Conservation (phyloP, 176 grass and related monocot genomes). For the Thinopyrum elongatum region DNA sequence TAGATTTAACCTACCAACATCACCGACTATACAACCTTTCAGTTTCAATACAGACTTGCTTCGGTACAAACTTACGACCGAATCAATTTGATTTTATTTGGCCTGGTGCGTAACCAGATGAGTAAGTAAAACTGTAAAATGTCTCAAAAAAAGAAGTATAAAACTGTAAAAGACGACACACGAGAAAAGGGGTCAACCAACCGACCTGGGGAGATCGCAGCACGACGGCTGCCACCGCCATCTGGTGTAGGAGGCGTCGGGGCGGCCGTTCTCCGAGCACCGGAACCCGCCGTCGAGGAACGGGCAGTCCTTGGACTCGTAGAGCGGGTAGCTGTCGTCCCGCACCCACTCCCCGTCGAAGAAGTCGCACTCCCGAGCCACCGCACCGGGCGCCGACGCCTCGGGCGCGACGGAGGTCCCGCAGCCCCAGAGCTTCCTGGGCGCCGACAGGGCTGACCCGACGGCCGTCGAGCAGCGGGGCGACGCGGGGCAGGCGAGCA, state of each 20-base stretch:
- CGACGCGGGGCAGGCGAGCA: constrained; percentile 34
- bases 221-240: constrained; percentile 79
- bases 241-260: constrained; percentile 65
- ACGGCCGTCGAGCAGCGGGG: constrained; percentile 19
- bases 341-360: constrained; percentile 88
- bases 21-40: too few relatives aligned
- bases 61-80: too few relatives aligned
- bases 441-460: constrained; percentile 14
- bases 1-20: too few relatives aligned
- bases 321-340: constrained; percentile 76
- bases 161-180: background rate
- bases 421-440: constrained; percentile 18
- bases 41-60: too few relatives aligned
- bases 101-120: too few relatives aligned
- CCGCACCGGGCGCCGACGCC: background rate
- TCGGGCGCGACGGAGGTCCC: constrained; percentile 22
- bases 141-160: too few relatives aligned
- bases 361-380: constrained; percentile 56
- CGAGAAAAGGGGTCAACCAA: background rate
- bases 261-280: constrained; percentile 85
- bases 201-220: constrained; percentile 78
- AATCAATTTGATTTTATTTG: too few relatives aligned
- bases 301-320: constrained; percentile 68
- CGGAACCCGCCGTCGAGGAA: constrained; percentile 81
- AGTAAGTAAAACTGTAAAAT: too few relatives aligned